A percentile compares a stretch with the other conserved stretches of the same genome.
Evolutionary conservation across 2,329 filamentous ascomycete genomes (phyloP).

Genomic region (Penicillium sp.): DNA sequence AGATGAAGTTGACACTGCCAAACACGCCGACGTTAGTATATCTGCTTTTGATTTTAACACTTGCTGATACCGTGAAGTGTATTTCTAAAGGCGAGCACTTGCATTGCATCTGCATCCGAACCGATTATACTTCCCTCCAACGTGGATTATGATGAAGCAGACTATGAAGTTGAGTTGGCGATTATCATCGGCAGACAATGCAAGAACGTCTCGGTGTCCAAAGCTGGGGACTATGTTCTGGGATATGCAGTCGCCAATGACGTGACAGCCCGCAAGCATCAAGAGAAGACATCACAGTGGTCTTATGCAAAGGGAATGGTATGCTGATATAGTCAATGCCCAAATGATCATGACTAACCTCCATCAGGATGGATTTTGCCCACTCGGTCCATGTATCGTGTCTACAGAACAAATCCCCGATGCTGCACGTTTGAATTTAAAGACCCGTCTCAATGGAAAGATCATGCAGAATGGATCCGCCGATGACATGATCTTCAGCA

Average conservation of each 20-base stretch:
- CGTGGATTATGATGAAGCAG: conserved; percentile 9
- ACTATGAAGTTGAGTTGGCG: conserved; percentile 12
- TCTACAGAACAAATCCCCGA: conserved; percentile 8
- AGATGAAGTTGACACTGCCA: conserved; percentile 12
- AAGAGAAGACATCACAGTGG: conserved; percentile 12
- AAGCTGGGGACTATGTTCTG: conserved; percentile 7
- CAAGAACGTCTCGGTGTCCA: conserved; percentile 6
- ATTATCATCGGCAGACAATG: conserved; percentile 8
- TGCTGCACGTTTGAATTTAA: conserved; percentile 2
- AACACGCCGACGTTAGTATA: conserved; percentile 8
- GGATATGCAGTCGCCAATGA: conserved; percentile 11
- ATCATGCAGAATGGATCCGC: conserved; percentile 13
- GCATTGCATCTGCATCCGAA: conserved; percentile 10
- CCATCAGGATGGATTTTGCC: conserved; percentile 13
- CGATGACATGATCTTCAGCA: conserved; percentile 15
- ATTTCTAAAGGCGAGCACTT: conserved; percentile 9
- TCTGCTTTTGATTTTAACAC: too few species aligned
- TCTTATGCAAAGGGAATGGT: conserved; percentile 15
- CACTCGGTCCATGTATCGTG: conserved; percentile 14
- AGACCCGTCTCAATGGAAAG: conserved; percentile 12
- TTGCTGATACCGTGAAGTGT: conserved; percentile 2
- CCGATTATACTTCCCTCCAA: conserved; percentile 10
- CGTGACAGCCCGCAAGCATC: conserved; percentile 10
- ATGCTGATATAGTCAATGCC: background rate
- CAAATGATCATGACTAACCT: background rate